Percentiles rank a stretch among this genome's conserved stretches.
These are phyloP conservation scores for Aspergillus hortae DNA, from an alignment of 2,329 filamentous ascomycete genomes.

Conservation along the genomic window DNA sequence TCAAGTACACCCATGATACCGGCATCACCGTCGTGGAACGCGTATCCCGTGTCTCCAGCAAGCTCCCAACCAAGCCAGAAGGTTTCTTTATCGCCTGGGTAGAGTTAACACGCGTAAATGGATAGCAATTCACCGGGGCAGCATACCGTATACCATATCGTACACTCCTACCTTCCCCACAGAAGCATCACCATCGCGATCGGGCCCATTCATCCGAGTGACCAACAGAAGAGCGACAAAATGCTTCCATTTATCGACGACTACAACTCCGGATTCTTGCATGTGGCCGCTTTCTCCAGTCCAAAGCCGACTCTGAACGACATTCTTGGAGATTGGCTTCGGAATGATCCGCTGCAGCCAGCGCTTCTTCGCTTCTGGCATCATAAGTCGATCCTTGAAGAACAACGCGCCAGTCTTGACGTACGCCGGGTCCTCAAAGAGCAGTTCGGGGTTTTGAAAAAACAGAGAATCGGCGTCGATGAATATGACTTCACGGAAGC, in stretches of 20 bases:
- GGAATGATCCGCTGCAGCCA: conserved; percentile 45
- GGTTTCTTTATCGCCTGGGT: conserved; percentile 47
- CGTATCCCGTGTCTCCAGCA: conserved; percentile 40
- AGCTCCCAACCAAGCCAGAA: conserved; percentile 51
- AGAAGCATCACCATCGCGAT: conserved; percentile 40
- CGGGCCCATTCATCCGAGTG: conserved; percentile 34
- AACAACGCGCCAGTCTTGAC: conserved; percentile 43
- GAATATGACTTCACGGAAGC: conserved; percentile 47
- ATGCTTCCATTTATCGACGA: conserved; percentile 47
- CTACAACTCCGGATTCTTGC: conserved; percentile 47
- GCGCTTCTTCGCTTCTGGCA: conserved; percentile 33
- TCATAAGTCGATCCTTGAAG: conserved; percentile 45
- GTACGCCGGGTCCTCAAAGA: conserved; percentile 46
- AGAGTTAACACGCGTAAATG: background rate
- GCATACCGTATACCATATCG: conserved; percentile 45
- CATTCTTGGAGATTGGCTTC: conserved; percentile 40
- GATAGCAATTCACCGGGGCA: no score
- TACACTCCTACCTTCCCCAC: conserved; percentile 41
- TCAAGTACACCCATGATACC: conserved; percentile 12
- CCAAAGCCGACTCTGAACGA: conserved; percentile 27
- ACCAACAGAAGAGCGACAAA: conserved; percentile 44
- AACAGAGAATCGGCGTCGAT: conserved; percentile 47
- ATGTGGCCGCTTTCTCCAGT: conserved; percentile 17
- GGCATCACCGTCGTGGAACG: conserved; percentile 41
- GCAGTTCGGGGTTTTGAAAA: conserved; percentile 39